Evolutionary conservation across 495 filamentous ascomycete genomes (phyloP), one percentile per base, ranked within the genome.

Genomic region (Delitschia confertaspora): DNA sequence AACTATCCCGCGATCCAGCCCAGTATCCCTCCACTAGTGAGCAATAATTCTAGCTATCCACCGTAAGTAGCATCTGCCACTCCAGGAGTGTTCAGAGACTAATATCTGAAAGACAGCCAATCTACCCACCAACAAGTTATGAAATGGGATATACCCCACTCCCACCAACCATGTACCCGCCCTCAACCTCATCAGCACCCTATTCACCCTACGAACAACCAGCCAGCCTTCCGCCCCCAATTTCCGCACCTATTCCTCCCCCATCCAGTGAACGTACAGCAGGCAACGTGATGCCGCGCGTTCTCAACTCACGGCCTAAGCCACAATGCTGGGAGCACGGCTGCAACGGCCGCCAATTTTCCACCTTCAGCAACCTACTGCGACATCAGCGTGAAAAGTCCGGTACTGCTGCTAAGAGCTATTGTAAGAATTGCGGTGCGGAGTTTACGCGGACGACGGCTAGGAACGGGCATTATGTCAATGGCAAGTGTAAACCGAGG

Each of bases 321-420:
- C 87, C 88, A 3, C 88, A 93, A 60, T 95, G 88, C 64, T 95
- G 84, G 84, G 88, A 95, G 34, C 88, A 95, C 53, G 88, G 87
- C 6, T 95, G 88, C 71, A 93, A 93, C 56, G 88, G 88, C 20
- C 79, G 88, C 11, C 82, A 91, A 54, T 95, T 95, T 60, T 93
- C 85, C 1, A 95, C 88, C 9, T 95, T 95, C 59, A 93, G 86
- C 76, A 95, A 95, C 60, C 74, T 95, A 0, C 70, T 95, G 4
- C 74, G 88, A 26, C 88, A 95, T 57, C 88, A 95, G 58, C 76
- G 88, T n/a, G 88, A 95, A 60, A 93, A 91, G 60, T 89, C 85
- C 1, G 88, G 88, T 6, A 85, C 83, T 13, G 85, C 88, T 25
- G 68, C 82, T 7, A 93, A 93, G 61, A 85, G 85, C 10, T 78